These are phyloP conservation scores for Arabidopsis arenosa DNA, from an alignment of 345 rosid species.

Conservation along the genomic window DNA sequence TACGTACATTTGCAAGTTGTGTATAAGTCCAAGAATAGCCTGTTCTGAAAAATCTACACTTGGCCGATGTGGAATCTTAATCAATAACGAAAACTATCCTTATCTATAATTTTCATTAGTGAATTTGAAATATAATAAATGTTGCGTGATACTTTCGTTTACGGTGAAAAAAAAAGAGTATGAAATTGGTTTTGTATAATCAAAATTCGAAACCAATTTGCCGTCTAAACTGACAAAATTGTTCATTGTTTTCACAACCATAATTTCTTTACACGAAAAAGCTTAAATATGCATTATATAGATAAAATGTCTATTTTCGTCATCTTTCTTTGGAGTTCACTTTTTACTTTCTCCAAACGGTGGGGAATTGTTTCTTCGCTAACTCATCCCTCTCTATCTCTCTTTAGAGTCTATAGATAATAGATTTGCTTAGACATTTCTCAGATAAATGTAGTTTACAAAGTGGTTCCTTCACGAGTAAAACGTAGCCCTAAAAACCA, in stretches of 20 bases:
- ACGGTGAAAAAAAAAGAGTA: neutral
- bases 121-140: neutral
- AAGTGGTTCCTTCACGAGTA: neutral
- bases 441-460: neutral
- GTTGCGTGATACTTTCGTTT: neutral
- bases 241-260: no score
- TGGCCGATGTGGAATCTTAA: slow-evolving; percentile 26
- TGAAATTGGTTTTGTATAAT: neutral
- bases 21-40: neutral
- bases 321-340: neutral
- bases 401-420: neutral
- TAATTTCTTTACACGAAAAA: no score
- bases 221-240: no score
- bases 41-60: slow-evolving; percentile 21
- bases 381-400: neutral
- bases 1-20: slow-evolving; percentile 18
- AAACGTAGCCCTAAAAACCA: no score
- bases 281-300: no score
- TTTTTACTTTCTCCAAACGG: neutral
- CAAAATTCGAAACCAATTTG: neutral
- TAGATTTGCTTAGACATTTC: no score
- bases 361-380: neutral
- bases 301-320: neutral
- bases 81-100: no score
- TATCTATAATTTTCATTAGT: neutral